Percentiles rank a stretch among this genome's conserved stretches.
These are phyloP conservation scores for Trichoderma gamsii DNA, from an alignment of 495 filamentous ascomycete genomes.

Conservation along the genomic window DNA sequence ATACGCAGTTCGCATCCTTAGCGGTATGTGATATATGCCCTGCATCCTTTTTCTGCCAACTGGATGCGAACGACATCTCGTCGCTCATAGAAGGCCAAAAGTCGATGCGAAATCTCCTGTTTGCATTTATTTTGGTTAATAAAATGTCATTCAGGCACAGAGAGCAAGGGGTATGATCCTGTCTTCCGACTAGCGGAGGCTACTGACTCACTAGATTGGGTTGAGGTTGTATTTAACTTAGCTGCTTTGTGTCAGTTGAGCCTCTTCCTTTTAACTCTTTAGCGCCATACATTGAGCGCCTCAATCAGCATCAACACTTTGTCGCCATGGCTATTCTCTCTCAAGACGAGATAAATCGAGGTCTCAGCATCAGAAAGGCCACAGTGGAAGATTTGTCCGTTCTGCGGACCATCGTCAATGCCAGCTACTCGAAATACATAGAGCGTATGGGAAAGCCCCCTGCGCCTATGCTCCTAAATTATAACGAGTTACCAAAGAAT, in stretches of 20 bases:
- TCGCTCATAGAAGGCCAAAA: too few species aligned
- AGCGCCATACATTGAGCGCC: background rate
- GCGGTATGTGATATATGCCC: background rate
- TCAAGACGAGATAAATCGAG: background rate
- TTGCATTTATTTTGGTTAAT: too few species aligned
- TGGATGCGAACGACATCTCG: too few species aligned
- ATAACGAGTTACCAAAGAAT: slow-evolving; percentile 13
- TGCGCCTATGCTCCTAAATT: slow-evolving; percentile 32
- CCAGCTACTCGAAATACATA: slow-evolving; percentile 35
- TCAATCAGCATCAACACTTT: background rate
- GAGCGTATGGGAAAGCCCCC: slow-evolving; percentile 33
- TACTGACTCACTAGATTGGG: too few species aligned
- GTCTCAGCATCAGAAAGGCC: slow-evolving; percentile 22
- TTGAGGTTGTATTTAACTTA: too few species aligned
- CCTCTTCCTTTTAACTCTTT: background rate
- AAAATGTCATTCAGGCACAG: too few species aligned
- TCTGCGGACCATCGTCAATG: slow-evolving; percentile 28
- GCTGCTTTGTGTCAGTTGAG: background rate
- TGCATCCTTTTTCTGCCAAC: background rate
- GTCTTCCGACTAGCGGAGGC: too few species aligned
- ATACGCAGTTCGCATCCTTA: background rate
- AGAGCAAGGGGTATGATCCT: too few species aligned
- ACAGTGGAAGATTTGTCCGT: slow-evolving; percentile 23
- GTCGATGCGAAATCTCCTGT: too few species aligned
- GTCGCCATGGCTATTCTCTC: background rate